A percentile compares a stretch with the other conserved stretches of the same genome.
phyloP scores from a whole-genome alignment of 495 filamentous ascomycete species.

The Podospora appendiculata region DNA sequence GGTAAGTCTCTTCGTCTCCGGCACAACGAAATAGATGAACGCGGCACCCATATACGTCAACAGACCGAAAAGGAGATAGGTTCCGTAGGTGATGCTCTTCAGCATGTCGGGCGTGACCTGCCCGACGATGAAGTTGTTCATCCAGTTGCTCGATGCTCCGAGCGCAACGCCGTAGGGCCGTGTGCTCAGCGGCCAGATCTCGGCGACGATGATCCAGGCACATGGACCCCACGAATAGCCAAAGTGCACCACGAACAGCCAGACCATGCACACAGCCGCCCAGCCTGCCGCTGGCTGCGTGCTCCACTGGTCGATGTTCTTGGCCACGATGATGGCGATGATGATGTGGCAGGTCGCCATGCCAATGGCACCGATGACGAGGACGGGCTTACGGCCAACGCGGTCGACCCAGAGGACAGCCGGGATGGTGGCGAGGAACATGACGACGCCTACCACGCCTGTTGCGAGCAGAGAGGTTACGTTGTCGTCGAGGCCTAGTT shows the following conservation, averaged over 20 bases:
- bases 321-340: constrained; percentile 65
- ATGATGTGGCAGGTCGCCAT: constrained; percentile 61
- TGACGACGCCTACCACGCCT: constrained; percentile 72
- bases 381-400: constrained; percentile 49
- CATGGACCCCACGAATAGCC: constrained; percentile 69
- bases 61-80: constrained; percentile 71
- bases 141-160: constrained; percentile 56
- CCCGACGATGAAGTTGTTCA: constrained; percentile 51
- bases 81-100: constrained; percentile 60
- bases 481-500: constrained; percentile 56
- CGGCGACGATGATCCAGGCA: constrained; percentile 64
- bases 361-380: constrained; percentile 49
- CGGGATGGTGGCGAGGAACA: constrained; percentile 61
- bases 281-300: constrained; percentile 60
- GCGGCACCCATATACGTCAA: constrained; percentile 59
- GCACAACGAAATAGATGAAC: constrained; percentile 71
- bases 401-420: constrained; percentile 60
- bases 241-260: constrained; percentile 76
- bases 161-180: constrained; percentile 68
- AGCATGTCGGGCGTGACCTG: constrained; percentile 75
- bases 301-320: constrained; percentile 50
- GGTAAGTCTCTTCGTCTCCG: constrained; percentile 63
- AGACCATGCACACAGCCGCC: constrained; percentile 74
- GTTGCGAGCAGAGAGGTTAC: constrained; percentile 67
- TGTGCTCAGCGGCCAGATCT: constrained; percentile 71